These are phyloP conservation scores for Nicotiana noctiflora DNA, from an alignment of 257 asterid species.

Conservation along the genomic window DNA sequence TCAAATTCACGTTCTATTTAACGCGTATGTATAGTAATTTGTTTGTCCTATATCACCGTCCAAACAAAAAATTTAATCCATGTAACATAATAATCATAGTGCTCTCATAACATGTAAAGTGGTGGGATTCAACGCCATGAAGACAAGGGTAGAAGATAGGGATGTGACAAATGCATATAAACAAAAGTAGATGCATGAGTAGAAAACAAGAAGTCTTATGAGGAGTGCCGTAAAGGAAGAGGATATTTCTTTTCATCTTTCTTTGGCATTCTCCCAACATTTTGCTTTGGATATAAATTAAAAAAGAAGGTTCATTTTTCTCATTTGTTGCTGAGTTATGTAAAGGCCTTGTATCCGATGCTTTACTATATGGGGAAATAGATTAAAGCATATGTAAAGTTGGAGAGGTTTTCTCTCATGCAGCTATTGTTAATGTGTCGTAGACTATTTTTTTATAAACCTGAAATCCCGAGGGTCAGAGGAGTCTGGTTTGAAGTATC, in stretches of 20 bases:
- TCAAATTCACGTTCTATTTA: background rate
- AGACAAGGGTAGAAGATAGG: background rate
- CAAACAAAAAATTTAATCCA: background rate
- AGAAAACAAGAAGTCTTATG: background rate
- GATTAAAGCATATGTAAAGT: background rate
- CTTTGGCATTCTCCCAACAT: background rate
- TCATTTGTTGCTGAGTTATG: background rate
- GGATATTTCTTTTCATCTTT: background rate
- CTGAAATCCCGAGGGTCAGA: too few relatives aligned
- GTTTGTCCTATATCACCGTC: background rate
- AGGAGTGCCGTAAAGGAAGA: background rate
- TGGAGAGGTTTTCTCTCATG: background rate
- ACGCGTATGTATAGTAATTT: background rate
- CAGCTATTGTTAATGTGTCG: background rate
- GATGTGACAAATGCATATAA: background rate
- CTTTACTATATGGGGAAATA: background rate
- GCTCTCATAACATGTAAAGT: background rate
- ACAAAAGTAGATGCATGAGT: background rate
- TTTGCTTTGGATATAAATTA: background rate
- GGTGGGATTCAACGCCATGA: background rate
- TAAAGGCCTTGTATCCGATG: background rate
- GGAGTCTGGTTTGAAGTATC: too few relatives aligned
- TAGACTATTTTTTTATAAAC: too few relatives aligned
- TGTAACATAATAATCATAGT: background rate
- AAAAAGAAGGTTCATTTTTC: background rate